A percentile compares a stretch with the other conserved stretches of the same genome.
Evolutionary conservation across 257 asterid species (phyloP).

Genomic region (Thymus quinquecostatus): DNA sequence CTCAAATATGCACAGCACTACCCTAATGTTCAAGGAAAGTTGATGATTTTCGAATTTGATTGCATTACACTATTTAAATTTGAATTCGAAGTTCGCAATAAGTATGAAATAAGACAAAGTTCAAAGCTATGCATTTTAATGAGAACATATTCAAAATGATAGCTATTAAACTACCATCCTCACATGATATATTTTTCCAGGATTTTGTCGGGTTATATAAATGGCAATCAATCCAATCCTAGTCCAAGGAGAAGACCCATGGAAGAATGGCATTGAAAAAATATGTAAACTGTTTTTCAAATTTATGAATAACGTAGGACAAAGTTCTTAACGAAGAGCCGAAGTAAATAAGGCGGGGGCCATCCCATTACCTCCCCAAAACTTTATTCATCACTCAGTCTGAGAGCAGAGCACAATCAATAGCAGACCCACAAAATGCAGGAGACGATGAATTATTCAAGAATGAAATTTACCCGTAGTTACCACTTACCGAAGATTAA

Average conservation of each 20-base stretch:
- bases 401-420: constrained; percentile 32
- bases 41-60: background rate
- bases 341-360: constrained; percentile 39
- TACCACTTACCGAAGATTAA: constrained; percentile 29
- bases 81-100: constrained; percentile 6
- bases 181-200: constrained; percentile 1
- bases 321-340: constrained; percentile 27
- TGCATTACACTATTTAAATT: background rate
- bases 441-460: constrained; percentile 5
- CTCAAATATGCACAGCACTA: background rate
- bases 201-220: constrained; percentile 32
- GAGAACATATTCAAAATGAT: background rate
- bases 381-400: constrained; percentile 33
- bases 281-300: background rate
- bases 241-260: constrained; percentile 9
- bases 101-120: constrained; percentile 8
- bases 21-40: background rate
- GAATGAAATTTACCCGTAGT: constrained; percentile 2
- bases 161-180: background rate
- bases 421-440: constrained; percentile 37
- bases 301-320: constrained; percentile 27
- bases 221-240: constrained; percentile 28
- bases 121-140: constrained; percentile 9
- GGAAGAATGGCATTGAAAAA: background rate
- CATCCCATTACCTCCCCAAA: constrained; percentile 8